Evolutionary conservation across 2,329 filamentous ascomycete genomes (phyloP), one percentile per base, ranked within the genome.

Genomic region (Trichoderma sp.): DNA sequence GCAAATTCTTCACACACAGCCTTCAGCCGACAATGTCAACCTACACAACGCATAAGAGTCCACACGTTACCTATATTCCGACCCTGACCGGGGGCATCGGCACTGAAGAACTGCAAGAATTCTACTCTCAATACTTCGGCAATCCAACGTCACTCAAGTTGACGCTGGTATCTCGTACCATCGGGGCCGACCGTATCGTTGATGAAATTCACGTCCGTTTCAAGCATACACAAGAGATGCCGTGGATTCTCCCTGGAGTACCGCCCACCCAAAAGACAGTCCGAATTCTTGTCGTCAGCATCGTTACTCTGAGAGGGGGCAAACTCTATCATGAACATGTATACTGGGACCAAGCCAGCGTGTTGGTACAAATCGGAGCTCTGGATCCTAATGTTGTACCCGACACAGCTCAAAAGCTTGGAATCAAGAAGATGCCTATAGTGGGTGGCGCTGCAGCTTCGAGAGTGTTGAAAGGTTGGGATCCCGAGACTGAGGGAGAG

Each of bases 21-120:
- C 84, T 89, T 0, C 83, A 84, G 14, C 83, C 86, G 67, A 90
- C 88, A 0, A 87, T 92, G 85, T 83, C 83, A 0, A 90, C 89
- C 0, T 83, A 80, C 71, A 82, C 81, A 0, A 88, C 89, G 77
- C 86, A 90, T 56, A 84, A 87, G 64, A 84, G 87, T 64, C 90
- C 90, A 0, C 91, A 91, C 71, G 89, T 91, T 14, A 91, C 91
- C 58, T 86, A 91, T 76, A 82, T 92, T 29, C 89, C 90, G 0
- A 92, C 89, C 0, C 72, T 88, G 37, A 87, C 85, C 0, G 90
- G 91, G 8, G 91, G 88, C 1, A 85, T 91, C 24, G 90, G 89
- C 0, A 81, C 87, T 40, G 81, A 82, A 4, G 81, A 84, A 10
- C 81, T 92, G 1, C 84, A 86, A 37, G 79, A 84, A 4, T 92